phyloP scores from a whole-genome alignment of 2,329 filamentous ascomycete species.

The Sclerotinia subarctica region DNA sequence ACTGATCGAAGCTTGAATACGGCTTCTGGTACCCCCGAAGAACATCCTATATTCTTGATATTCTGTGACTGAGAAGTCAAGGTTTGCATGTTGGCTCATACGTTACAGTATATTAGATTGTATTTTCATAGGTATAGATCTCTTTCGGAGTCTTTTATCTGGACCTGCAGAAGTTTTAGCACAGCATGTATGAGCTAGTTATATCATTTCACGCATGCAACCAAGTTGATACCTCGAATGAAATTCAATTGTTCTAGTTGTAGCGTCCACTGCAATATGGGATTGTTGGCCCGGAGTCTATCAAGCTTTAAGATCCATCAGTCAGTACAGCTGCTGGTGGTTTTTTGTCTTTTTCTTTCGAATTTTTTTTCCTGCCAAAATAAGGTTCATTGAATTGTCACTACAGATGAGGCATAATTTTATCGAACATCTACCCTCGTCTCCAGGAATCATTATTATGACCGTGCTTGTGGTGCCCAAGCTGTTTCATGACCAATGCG shows the following conservation, averaged over 20 bases:
- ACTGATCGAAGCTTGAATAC: conserved; percentile 1
- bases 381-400: neutral
- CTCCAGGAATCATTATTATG: conserved; percentile 19
- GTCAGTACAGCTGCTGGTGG: neutral
- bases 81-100: conserved; percentile 1
- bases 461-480: conserved; percentile 12
- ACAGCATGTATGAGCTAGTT: conserved; percentile 22
- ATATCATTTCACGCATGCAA: conserved; percentile 27
- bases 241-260: neutral
- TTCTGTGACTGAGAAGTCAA: neutral
- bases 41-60: conserved; percentile 3
- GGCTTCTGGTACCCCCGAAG: conserved; percentile 16
- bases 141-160: conserved; percentile 23
- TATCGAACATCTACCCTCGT: neutral
- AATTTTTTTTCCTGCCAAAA: neutral
- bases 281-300: neutral
- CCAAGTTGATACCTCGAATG: conserved; percentile 6
- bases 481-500: conserved; percentile 16
- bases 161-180: conserved; percentile 26
- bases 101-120: neutral
- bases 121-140: conserved; percentile 1
- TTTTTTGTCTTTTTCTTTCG: neutral
- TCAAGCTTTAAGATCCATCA: neutral
- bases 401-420: neutral
- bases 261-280: neutral